Evolutionary conservation across 2,329 filamentous ascomycete species (phyloP), one percentile per base, ranked within the genome.

Genomic region (Trichoderma lentiforme): DNA sequence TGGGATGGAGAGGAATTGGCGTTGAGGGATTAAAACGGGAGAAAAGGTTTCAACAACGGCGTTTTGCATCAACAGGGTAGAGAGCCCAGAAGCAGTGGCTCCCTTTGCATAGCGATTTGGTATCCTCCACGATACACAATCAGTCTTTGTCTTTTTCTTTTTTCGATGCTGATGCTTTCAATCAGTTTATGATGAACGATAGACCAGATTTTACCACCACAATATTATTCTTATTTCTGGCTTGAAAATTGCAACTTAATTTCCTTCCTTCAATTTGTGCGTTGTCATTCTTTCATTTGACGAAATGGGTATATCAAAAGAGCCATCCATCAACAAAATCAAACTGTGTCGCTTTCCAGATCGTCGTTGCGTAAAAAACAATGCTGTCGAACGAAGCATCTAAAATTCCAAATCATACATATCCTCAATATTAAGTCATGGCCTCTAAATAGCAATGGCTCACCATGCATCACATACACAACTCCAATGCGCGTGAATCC

Each of bases 1-100:
- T 47, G 67, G 67, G 47, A 57, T 18, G 65, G 73, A 68, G 28
- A 74, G 77, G 74, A 76, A 79, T 30, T 76, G 84, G 83, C 84
- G 83, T 85, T 84, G 82, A 79, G 78, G 79, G 74, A 76, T 75
- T 75, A 76, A 77, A 80, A 79, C 77, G 78, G 74, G 36, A 74
- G 75, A 74, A 85, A 78, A 81, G 83, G 84, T 86, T 87, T 87
- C 85, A 87, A 87, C 85, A 87, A 86, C 85, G 82, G 83, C 82
- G 81, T 82, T 83, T 79, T 80, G 78, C 79, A 81, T 81, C 78
- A 77, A 73, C 73, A 76, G 73, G 75, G 74, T 64, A 71, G 75
- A 74, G 76, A 74, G 76, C 75, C 51, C 70, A 71, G 70, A 63
- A 73, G 73, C 73, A 74, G 74, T 74, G 74, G 75, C 78, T 77